Evolutionary conservation across 352 stramenopile genomes (phyloP).

Genomic region (Saprolegnia diclina): DNA sequence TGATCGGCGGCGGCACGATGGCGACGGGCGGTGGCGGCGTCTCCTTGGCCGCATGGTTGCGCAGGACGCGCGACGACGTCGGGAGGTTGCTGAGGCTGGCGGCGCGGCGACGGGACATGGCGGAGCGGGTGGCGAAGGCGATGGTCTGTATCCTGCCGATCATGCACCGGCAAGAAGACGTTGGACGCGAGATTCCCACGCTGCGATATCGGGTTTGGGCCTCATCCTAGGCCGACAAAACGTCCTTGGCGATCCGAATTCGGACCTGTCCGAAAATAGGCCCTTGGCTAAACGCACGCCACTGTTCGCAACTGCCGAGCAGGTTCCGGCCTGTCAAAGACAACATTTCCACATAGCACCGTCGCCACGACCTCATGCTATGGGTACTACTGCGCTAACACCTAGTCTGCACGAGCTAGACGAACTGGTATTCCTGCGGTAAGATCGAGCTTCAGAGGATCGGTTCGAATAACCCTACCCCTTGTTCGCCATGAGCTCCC

Average conservation of each 20-base stretch:
- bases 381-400: too few relatives aligned
- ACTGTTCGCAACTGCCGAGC: neutral
- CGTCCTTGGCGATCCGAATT: neutral
- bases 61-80: neutral
- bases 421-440: too few relatives aligned
- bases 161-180: neutral
- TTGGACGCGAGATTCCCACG: neutral
- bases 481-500: too few relatives aligned
- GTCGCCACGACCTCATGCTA: too few relatives aligned
- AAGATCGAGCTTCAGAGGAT: too few relatives aligned
- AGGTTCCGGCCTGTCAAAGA: too few relatives aligned
- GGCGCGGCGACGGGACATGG: conserved; percentile 2
- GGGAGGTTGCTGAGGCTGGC: neutral
- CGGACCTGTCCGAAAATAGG: neutral
- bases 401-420: too few relatives aligned
- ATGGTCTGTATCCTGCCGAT: neutral
- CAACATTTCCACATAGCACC: too few relatives aligned
- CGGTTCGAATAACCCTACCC: too few relatives aligned
- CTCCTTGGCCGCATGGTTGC: neutral
- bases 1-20: neutral
- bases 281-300: neutral
- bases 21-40: neutral
- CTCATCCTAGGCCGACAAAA: neutral
- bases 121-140: neutral
- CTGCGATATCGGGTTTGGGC: neutral